Conservation (phyloP, 2,329 filamentous ascomycete genomes). For the Colletotrichum trifolii region DNA sequence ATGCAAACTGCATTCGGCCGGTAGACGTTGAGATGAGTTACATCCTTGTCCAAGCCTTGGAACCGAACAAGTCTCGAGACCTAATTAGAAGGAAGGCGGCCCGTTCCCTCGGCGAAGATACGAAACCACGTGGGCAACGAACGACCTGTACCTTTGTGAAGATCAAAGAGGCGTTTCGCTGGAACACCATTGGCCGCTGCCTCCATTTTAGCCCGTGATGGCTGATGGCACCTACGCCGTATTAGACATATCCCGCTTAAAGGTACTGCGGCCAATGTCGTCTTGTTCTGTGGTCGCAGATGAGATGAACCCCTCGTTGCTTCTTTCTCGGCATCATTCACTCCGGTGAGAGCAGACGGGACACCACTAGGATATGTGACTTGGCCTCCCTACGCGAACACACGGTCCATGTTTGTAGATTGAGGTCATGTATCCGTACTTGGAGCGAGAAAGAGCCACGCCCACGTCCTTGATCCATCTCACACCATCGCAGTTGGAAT, state of each 20-base stretch:
- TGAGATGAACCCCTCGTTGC: no score
- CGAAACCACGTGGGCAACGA: slow-evolving; percentile 20
- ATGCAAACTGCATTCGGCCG: background rate
- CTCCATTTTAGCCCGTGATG: slow-evolving; percentile 1
- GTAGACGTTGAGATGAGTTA: slow-evolving; percentile 11
- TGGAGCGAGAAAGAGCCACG: background rate
- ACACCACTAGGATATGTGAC: no score
- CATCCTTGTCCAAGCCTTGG: slow-evolving; percentile 14
- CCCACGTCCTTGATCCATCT: background rate
- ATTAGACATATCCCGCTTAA: background rate
- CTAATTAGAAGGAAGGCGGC: slow-evolving; percentile 6
- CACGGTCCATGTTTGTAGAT: no score
- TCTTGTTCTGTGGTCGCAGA: background rate
- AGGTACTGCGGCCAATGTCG: background rate
- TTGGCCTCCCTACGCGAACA: no score
- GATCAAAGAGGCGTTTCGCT: slow-evolving; percentile 13
- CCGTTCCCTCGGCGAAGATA: slow-evolving; percentile 28
- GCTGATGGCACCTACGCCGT: slow-evolving; percentile 3
- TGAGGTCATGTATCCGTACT: no score
- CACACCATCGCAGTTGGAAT: background rate
- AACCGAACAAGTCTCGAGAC: slow-evolving; percentile 1
- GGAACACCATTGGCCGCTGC: slow-evolving; percentile 21
- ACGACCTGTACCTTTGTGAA: slow-evolving; percentile 7
- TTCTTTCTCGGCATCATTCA: slow-evolving; percentile 8
- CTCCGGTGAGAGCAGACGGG: no score